Conservation (phyloP, 2,329 filamentous ascomycete species). For the Orbilia blumenaviensis region DNA sequence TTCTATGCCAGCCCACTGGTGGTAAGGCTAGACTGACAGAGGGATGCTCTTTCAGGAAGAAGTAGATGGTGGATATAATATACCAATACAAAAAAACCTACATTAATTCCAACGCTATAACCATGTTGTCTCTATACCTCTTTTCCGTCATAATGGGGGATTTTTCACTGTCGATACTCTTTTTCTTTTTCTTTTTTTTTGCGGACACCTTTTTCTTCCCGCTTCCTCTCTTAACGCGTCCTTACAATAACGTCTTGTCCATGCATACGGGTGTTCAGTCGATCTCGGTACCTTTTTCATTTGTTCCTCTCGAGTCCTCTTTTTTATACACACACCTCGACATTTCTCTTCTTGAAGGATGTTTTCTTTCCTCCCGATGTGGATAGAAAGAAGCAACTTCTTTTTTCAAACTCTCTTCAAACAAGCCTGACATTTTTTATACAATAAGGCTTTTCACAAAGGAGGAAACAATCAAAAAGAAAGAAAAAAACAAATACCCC, state of each 20-base stretch:
- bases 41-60: constrained; percentile 99
- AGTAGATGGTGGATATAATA: constrained; percentile 73
- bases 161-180: constrained; percentile 29
- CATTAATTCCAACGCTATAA: constrained; percentile 62
- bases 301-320: constrained; percentile 11
- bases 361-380: neutral
- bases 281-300: constrained; percentile 44
- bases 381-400: neutral
- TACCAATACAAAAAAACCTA: constrained; percentile 53
- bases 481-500: constrained; percentile 30
- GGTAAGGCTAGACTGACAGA: constrained; percentile 98
- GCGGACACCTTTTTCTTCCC: neutral
- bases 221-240: constrained; percentile 16
- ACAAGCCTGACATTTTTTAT: constrained; percentile 48
- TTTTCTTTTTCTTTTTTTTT: constrained; percentile 14
- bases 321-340: constrained; percentile 11
- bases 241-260: constrained; percentile 44
- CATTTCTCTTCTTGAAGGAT: constrained; percentile 19
- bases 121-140: constrained; percentile 59
- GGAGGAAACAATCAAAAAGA: neutral
- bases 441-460: constrained; percentile 18
- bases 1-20: constrained; percentile 99
- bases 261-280: constrained; percentile 53
- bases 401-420: constrained; percentile 16
- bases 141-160: constrained; percentile 43